A percentile compares a stretch with the other conserved stretches of the same genome.
Evolutionary conservation across 768 basidiomycete genomes (phyloP).

Genomic region (Naganishia onofrii): DNA sequence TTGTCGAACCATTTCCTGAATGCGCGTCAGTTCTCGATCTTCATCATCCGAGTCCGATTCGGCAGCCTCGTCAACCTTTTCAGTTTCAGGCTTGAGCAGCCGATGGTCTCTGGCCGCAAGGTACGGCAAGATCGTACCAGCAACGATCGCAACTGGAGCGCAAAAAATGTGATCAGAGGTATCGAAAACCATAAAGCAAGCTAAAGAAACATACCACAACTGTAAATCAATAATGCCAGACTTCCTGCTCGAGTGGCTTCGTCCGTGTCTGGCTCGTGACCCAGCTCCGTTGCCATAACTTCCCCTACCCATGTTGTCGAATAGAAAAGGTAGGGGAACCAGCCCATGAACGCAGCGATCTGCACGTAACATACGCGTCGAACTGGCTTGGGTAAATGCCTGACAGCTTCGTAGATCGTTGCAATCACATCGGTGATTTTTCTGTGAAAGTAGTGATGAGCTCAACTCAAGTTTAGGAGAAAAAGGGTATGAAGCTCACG

Average conservation of each 20-base stretch:
- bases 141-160: conserved; percentile 71
- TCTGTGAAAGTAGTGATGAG: conserved; percentile 49
- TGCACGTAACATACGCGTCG: conserved; percentile 89
- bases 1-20: conserved; percentile 67
- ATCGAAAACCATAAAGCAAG: neutral
- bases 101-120: conserved; percentile 77
- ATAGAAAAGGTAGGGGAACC: conserved; percentile 90
- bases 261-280: conserved; percentile 73
- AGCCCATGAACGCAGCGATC: conserved; percentile 94
- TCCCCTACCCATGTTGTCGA: conserved; percentile 93
- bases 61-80: conserved; percentile 64
- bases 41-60: conserved; percentile 64
- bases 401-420: conserved; percentile 71
- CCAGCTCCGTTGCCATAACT: conserved; percentile 78
- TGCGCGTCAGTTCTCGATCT: conserved; percentile 68
- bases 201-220: conserved; percentile 63
- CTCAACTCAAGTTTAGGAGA: neutral
- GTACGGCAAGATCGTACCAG: conserved; percentile 76
- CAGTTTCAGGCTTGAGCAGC: conserved; percentile 61
- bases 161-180: conserved; percentile 30
- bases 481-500: conserved; percentile 35
- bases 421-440: conserved; percentile 69
- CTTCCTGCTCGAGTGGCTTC: conserved; percentile 80
- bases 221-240: conserved; percentile 84
- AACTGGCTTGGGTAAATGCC: conserved; percentile 76